Evolutionary conservation across 129 eudicot species (phyloP).

Genomic region (Erigeron canadensis): DNA sequence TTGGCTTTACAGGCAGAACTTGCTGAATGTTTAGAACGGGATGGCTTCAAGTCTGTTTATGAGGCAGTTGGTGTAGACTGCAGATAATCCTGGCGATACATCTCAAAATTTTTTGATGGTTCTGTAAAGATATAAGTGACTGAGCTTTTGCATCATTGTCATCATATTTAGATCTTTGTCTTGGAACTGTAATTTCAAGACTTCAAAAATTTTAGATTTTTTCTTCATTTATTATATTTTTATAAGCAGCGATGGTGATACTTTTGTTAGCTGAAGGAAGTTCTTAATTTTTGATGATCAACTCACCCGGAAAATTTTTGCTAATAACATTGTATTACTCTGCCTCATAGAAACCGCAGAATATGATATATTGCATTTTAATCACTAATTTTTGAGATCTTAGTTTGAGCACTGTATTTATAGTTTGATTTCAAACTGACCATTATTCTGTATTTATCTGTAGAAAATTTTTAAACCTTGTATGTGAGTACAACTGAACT

Average conservation of each 20-base stretch:
- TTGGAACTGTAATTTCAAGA: slow-evolving; percentile 35
- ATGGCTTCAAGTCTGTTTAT: slow-evolving; percentile 75
- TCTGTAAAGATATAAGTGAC: slow-evolving; percentile 32
- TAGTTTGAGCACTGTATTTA: background rate
- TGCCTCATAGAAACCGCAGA: slow-evolving; percentile 5
- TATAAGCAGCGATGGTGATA: slow-evolving; percentile 14
- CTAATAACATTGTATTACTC: slow-evolving; percentile 16
- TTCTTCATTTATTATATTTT: slow-evolving; percentile 3
- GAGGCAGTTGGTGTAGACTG: slow-evolving; percentile 94
- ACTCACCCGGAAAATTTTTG: slow-evolving; percentile 14
- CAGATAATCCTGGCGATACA: slow-evolving; percentile 40
- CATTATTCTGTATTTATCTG: background rate
- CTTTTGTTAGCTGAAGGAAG: slow-evolving; percentile 26
- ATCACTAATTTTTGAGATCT: background rate
- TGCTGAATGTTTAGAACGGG: slow-evolving; percentile 80
- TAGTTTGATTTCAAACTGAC: background rate
- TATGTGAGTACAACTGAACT: no score
- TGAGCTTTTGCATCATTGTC: slow-evolving; percentile 17
- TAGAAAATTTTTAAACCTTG: background rate
- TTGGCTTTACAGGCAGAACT: slow-evolving; percentile 64
- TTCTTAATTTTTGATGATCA: slow-evolving; percentile 31
- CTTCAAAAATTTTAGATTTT: background rate
- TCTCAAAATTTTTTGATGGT: slow-evolving; percentile 27
- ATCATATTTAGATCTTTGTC: slow-evolving; percentile 25
- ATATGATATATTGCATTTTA: slow-evolving; percentile 20